Evolutionary conservation across 257 asterid genomes (phyloP).

Genomic region (Haberlea rhodopensis): DNA sequence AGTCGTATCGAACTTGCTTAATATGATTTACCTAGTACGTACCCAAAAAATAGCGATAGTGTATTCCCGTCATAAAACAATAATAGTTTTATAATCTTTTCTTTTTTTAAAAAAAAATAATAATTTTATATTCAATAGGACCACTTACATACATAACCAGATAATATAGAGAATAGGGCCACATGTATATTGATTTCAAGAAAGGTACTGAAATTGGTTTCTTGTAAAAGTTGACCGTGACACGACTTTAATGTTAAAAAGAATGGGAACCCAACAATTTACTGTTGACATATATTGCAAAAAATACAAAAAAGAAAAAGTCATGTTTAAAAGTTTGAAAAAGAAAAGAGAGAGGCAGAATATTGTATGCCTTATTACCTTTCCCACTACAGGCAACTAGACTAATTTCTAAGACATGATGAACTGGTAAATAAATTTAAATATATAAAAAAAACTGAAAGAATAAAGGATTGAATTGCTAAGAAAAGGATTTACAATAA

Average conservation of each 20-base stretch:
- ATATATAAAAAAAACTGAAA: slow-evolving; percentile 17
- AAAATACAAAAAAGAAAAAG: not conserved
- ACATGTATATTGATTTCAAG: too few relatives aligned
- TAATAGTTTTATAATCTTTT: too few relatives aligned
- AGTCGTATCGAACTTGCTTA: too few relatives aligned
- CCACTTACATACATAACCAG: not conserved
- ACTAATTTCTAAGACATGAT: too few relatives aligned
- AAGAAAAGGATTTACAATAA: slow-evolving; percentile 39
- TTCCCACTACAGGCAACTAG: not conserved
- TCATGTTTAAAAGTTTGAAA: too few relatives aligned
- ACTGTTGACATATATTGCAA: not conserved
- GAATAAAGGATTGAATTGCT: slow-evolving; percentile 38
- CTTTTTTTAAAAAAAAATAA: too few relatives aligned
- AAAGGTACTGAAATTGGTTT: not conserved
- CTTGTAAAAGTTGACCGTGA: not conserved
- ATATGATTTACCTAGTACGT: too few relatives aligned
- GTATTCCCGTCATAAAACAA: too few relatives aligned
- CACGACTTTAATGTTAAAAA: not conserved
- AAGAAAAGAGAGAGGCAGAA: too few relatives aligned
- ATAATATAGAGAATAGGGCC: not conserved
- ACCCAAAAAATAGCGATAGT: too few relatives aligned
- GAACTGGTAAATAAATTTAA: not conserved
- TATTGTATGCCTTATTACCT: not conserved
- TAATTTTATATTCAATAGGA: not conserved
- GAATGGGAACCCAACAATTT: not conserved